Base-by-base conservation (phyloP, 2,329 filamentous ascomycete species). In the Didymella sp. region DNA sequence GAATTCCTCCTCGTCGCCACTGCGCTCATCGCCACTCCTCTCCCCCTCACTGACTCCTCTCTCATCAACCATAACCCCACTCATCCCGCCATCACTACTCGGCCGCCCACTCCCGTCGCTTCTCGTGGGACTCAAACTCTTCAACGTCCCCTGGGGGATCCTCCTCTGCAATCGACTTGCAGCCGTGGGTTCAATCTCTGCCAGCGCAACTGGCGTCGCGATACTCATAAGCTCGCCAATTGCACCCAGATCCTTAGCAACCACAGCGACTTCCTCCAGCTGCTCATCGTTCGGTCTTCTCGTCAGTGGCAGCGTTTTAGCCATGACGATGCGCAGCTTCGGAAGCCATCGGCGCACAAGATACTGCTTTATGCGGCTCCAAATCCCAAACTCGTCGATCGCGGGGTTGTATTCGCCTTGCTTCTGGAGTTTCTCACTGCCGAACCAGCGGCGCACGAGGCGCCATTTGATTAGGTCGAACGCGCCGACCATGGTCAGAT, bases 401-500 rank as follows among this genome's bases (percentile, higher is more conserved):
- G 68, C 73, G 0, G 69, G 60, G 30, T 76, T 67, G 12, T 74
- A 69, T 24, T 52, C 63, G 42, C 64, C 71, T 11, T 71, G 70
- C 17, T 62, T 63, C 42, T 77, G 79, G 2, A 79, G 80, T 49
- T 71, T 77, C 22, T 77, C 75, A 1, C 72, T 73, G 27, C 71
- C 67, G 60, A 81, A 81, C 81, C 82, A 84, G 4, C 62, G 62
- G 4, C 71, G 76, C 6, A 84, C 70, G 1, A 84, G 63, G 3
- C 71, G 68, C 82, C 82, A 84, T 64, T 82, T 83, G 1, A 81
- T 22, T 2, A 68, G 69, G 2, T 72, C 74, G 44, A 75, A 64
- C 8, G 50, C 30, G 2, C 77, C 77, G 0, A 73, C 62, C 0
- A 81, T 80, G 9, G 75, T 66, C 22, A 83, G 64, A 28, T 75